Base-by-base conservation (phyloP, 2,329 filamentous ascomycete genomes). In the Neospermospora avenae region DNA sequence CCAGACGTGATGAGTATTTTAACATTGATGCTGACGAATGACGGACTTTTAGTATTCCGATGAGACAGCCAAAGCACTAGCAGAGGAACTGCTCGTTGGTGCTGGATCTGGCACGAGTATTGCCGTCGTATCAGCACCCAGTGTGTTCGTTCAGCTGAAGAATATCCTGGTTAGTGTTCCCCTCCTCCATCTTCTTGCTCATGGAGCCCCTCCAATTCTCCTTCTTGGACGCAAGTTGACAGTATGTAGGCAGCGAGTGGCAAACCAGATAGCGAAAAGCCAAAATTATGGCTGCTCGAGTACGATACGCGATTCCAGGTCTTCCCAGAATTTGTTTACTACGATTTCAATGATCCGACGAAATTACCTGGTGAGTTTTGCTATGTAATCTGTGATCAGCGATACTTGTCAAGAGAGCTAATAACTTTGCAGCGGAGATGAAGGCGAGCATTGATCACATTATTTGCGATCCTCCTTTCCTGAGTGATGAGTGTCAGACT, bases 401-500 rank as follows among this genome's bases (percentile, higher is more conserved):
- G 13, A 25, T 45, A n/a, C 45, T n/a, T n/a, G 3, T 3, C 25
- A 4, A 35, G 31, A 28, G 39, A 58, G 51, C 61, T 60, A 18
- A 48, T 31, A 7, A 24, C n/a, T 35, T 44, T 61, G 57, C 56
- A 82, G 79, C 72, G 13, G 73, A 81, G 35, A 73, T 92, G 37
- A 90, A 88, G 70, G 84, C 82, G 20, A 77, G 75, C 20, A 83
- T 88, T 49, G 87, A 91, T 73, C 81, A 85, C 57, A 81, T 93
- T 62, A 87, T 93, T 57, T 84, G 83, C 67, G 90, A 95, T 70
- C 90, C 90, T 8, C 90, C 90, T 0, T 93, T 93, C 72, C 77
- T 93, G 37, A 91, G 84, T 72, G 83, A 89, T 63, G 89, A 93
- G 70, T 93, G 90, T 71, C 89, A 93, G 72, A 91, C 88, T 0